A percentile compares a stretch with the other conserved stretches of the same genome.
Evolutionary conservation across 306 rosid genomes (phyloP).

Genomic region (Urtica urens): DNA sequence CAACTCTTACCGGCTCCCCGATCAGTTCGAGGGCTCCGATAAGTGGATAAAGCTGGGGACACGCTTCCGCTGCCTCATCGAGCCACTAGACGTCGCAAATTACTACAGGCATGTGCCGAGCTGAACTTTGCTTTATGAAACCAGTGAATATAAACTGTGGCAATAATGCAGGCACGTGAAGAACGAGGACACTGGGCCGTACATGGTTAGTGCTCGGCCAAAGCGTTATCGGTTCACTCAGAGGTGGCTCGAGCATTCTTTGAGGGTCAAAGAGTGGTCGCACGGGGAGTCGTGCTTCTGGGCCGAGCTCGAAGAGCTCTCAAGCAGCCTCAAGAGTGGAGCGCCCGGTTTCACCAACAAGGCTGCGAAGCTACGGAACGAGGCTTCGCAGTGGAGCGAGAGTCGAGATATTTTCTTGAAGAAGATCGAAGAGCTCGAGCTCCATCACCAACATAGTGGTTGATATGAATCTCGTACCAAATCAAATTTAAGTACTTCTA

Average conservation of each 20-base stretch:
- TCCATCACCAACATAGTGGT: background rate
- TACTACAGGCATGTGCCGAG: conserved; percentile 55
- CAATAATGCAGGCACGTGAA: conserved; percentile 49
- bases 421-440: background rate
- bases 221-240: conserved; percentile 48
- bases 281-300: conserved; percentile 48
- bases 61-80: conserved; percentile 40
- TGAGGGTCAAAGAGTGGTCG: background rate
- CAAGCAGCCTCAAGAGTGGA: background rate
- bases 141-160: no score
- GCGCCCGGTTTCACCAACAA: background rate
- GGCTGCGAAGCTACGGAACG: conserved; percentile 17
- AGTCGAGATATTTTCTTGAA: background rate
- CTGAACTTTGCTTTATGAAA: no score
- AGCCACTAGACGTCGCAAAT: conserved; percentile 79
- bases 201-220: conserved; percentile 44
- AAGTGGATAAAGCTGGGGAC: conserved; percentile 49
- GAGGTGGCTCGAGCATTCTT: conserved; percentile 51
- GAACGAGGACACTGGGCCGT: conserved; percentile 52
- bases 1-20: conserved; percentile 54
- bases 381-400: conserved; percentile 27
- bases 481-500: no score
- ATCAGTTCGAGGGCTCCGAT: conserved; percentile 42
- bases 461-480: no score
- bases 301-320: conserved; percentile 78